These are phyloP conservation scores for Corinectria fuckeliana DNA, from an alignment of 2,329 filamentous ascomycete species.

Conservation along the genomic window DNA sequence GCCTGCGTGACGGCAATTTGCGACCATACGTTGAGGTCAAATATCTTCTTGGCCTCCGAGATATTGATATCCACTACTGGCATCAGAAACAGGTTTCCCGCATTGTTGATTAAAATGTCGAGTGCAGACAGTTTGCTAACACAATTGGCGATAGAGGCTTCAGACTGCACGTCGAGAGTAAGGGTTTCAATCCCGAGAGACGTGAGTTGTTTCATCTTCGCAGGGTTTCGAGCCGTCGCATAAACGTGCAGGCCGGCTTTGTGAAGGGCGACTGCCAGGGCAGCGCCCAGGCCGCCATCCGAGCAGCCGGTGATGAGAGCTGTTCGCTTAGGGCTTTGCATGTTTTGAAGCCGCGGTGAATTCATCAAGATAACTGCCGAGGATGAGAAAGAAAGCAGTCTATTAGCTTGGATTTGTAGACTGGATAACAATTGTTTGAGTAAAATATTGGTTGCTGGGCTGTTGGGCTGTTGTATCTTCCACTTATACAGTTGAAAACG, in stretches of 20 bases:
- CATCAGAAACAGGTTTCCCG: constrained; percentile 10
- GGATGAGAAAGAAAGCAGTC: too few relatives aligned
- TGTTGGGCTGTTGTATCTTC: too few relatives aligned
- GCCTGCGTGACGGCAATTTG: constrained; percentile 45
- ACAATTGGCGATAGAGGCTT: constrained; percentile 33
- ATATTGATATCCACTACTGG: constrained; percentile 9
- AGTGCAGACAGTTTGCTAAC: constrained; percentile 19
- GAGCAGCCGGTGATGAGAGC: constrained; percentile 13
- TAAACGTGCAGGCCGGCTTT: not conserved
- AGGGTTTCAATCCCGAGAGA: not conserved
- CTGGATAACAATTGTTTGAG: too few relatives aligned
- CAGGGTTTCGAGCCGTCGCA: constrained; percentile 2
- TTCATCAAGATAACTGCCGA: too few relatives aligned
- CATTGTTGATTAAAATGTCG: constrained; percentile 21
- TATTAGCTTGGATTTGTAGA: too few relatives aligned
- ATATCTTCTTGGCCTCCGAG: constrained; percentile 37
- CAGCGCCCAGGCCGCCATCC: constrained; percentile 4
- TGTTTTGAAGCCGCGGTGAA: too few relatives aligned
- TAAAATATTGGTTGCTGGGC: too few relatives aligned
- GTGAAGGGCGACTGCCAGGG: not conserved
- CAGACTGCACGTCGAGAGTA: constrained; percentile 6
- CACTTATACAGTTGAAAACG: too few relatives aligned
- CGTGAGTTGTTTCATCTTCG: constrained; percentile 1
- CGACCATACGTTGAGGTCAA: constrained; percentile 51
- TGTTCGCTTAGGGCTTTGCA: not conserved